Evolutionary conservation across 768 basidiomycete genomes (phyloP).

Genomic region (Agaricus subrufescens): DNA sequence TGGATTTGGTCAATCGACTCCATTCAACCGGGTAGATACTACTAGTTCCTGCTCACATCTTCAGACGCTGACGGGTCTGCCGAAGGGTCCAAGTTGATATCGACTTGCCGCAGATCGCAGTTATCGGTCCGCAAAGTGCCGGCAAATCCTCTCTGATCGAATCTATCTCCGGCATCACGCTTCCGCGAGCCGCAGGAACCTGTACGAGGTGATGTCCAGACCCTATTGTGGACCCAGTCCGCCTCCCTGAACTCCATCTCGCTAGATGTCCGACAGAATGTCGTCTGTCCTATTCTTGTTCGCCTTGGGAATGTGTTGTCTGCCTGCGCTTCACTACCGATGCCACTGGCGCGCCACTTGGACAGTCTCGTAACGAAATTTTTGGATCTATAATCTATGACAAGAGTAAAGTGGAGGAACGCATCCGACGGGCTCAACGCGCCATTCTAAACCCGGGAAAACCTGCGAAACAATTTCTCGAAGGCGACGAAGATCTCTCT

Average conservation of each 20-base stretch:
- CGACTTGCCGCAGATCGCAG: constrained; percentile 68
- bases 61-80: background rate
- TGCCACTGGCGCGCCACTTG: constrained; percentile 28
- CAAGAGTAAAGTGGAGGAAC: constrained; percentile 55
- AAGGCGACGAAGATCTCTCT: constrained; percentile 20
- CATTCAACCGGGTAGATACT: constrained; percentile 46
- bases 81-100: constrained; percentile 63
- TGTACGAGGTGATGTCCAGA: constrained; percentile 54
- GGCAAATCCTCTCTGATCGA: constrained; percentile 66
- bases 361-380: constrained; percentile 29
- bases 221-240: background rate
- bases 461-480: constrained; percentile 30
- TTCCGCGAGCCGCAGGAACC: constrained; percentile 55
- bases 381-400: constrained; percentile 49
- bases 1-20: constrained; percentile 49
- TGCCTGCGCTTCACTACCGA: constrained; percentile 43
- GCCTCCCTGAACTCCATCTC: background rate
- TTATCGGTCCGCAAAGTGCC: constrained; percentile 62
- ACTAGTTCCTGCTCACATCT: background rate
- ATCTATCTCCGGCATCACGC: constrained; percentile 55
- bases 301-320: constrained; percentile 46
- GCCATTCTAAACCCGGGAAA: constrained; percentile 60
- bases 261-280: constrained; percentile 56
- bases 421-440: constrained; percentile 59
- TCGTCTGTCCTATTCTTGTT: constrained; percentile 36